A percentile compares a stretch with the other conserved stretches of the same genome.
phyloP scores from a whole-genome alignment of 306 rosid species.

The Pachyrhizus erosus region DNA sequence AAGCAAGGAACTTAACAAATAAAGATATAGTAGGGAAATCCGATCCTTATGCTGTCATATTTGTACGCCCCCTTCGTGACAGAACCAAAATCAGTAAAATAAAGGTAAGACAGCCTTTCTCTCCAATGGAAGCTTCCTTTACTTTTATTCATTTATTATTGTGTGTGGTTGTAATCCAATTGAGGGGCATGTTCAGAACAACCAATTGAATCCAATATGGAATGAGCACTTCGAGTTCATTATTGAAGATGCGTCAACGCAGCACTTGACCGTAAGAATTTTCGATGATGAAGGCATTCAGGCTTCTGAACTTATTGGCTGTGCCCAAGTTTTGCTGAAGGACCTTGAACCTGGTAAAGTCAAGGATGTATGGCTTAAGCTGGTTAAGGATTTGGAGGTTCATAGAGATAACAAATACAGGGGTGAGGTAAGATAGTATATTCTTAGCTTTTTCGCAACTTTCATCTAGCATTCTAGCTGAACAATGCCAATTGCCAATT shows the following conservation, averaged over 20 bases:
- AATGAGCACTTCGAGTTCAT: constrained; percentile 87
- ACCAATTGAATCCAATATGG: constrained; percentile 93
- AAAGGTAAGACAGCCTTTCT: constrained; percentile 63
- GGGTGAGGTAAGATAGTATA: constrained; percentile 78
- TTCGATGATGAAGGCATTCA: constrained; percentile 90
- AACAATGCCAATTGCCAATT: neutral
- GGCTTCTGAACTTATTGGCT: constrained; percentile 80
- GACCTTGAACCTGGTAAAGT: constrained; percentile 90
- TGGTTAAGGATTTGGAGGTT: constrained; percentile 82
- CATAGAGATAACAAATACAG: constrained; percentile 80
- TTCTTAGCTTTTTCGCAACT: constrained; percentile 16
- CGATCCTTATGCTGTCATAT: constrained; percentile 80
- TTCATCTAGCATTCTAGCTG: neutral
- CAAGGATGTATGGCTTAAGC: constrained; percentile 79
- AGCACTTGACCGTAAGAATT: constrained; percentile 82
- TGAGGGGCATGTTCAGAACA: constrained; percentile 60
- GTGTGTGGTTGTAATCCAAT: constrained; percentile 14
- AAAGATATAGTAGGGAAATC: constrained; percentile 91
- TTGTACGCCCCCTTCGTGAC: constrained; percentile 84
- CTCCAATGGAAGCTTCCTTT: constrained; percentile 7
- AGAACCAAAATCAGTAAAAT: constrained; percentile 77
- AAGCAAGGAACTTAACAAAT: constrained; percentile 78
- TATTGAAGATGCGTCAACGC: constrained; percentile 78
- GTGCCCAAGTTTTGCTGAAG: constrained; percentile 68
- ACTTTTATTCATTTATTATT: constrained; percentile 4